Evolutionary conservation across 1,284 basidiomycete genomes (phyloP).

Genomic region (Cryptococcus maquisensis): DNA sequence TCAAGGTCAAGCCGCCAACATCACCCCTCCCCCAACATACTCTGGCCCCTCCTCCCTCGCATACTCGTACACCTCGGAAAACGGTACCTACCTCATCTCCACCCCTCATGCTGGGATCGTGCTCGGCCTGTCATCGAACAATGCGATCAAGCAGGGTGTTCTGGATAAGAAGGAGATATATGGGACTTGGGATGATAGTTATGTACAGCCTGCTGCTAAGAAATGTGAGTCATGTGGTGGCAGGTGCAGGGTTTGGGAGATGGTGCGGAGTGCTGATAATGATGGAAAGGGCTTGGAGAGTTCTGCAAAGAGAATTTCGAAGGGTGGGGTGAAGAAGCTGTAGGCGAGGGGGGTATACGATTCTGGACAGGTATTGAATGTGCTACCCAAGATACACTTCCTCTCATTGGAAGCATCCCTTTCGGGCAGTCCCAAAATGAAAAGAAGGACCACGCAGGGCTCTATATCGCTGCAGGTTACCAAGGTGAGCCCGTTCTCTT

Average conservation of each 20-base stretch:
- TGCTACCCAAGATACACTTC: slow-evolving; percentile 26
- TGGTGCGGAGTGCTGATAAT: background rate
- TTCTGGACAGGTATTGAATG: slow-evolving; percentile 32
- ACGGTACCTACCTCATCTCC: slow-evolving; percentile 27
- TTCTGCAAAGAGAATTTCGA: slow-evolving; percentile 10
- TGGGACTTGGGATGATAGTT: slow-evolving; percentile 16
- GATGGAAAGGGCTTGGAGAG: background rate
- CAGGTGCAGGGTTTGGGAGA: background rate
- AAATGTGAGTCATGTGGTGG: background rate
- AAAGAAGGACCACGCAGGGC: slow-evolving; percentile 1
- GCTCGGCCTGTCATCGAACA: slow-evolving; percentile 12
- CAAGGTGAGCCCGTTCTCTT: slow-evolving; percentile 12
- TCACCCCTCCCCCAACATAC: slow-evolving; percentile 20
- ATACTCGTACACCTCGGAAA: slow-evolving; percentile 21
- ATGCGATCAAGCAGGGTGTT: slow-evolving; percentile 4
- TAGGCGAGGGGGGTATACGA: slow-evolving; percentile 23
- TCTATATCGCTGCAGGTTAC: slow-evolving; percentile 24
- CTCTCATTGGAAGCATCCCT: slow-evolving; percentile 24
- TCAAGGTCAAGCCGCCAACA: slow-evolving; percentile 24
- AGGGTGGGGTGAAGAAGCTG: slow-evolving; percentile 23
- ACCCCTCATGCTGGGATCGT: slow-evolving; percentile 26
- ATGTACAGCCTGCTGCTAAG: slow-evolving; percentile 7
- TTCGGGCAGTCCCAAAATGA: slow-evolving; percentile 21
- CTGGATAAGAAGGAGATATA: slow-evolving; percentile 12
- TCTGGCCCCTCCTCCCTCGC: slow-evolving; percentile 14